phyloP scores from a whole-genome alignment of 1,284 basidiomycete genomes.

The Cutaneotrichosporon sp. region DNA sequence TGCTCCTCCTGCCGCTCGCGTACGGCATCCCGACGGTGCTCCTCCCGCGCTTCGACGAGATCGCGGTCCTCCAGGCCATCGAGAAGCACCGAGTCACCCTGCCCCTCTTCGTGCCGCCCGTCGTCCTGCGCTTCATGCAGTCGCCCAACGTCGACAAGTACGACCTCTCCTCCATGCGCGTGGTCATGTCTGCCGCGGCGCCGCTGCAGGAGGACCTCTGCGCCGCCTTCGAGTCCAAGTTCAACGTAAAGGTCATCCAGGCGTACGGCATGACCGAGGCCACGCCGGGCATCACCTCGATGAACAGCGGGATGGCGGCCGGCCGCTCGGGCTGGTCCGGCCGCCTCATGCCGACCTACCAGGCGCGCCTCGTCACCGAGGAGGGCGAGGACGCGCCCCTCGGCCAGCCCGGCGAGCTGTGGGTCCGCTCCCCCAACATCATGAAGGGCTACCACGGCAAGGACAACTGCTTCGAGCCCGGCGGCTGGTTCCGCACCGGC shows the following conservation, averaged over 20 bases:
- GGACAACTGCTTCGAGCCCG: neutral
- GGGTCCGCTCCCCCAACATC: slow-evolving; percentile 71
- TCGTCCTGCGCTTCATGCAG: slow-evolving; percentile 62
- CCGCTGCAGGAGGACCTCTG: slow-evolving; percentile 62
- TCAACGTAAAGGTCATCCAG: slow-evolving; percentile 25
- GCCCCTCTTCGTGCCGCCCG: slow-evolving; percentile 76
- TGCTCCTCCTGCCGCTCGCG: slow-evolving; percentile 65
- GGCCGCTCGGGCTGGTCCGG: slow-evolving; percentile 67
- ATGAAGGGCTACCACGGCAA: slow-evolving; percentile 76
- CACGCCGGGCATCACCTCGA: slow-evolving; percentile 48
- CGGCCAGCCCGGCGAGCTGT: slow-evolving; percentile 72
- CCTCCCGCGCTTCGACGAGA: slow-evolving; percentile 63
- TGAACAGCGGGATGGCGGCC: slow-evolving; percentile 53
- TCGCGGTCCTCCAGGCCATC: slow-evolving; percentile 65
- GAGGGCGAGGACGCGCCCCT: slow-evolving; percentile 54
- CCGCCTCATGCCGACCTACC: slow-evolving; percentile 70
- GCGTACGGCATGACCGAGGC: slow-evolving; percentile 57
- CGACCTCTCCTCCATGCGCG: slow-evolving; percentile 64
- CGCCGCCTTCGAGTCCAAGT: slow-evolving; percentile 30
- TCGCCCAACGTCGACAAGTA: slow-evolving; percentile 65
- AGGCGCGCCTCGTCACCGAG: slow-evolving; percentile 66
- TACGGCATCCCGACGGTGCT: slow-evolving; percentile 66
- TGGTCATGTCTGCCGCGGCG: slow-evolving; percentile 76
- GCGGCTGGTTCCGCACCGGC: neutral
- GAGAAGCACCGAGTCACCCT: slow-evolving; percentile 67